Evolutionary conservation across 768 basidiomycete genomes (phyloP).

Genomic region (Phanerochaete sordida): DNA sequence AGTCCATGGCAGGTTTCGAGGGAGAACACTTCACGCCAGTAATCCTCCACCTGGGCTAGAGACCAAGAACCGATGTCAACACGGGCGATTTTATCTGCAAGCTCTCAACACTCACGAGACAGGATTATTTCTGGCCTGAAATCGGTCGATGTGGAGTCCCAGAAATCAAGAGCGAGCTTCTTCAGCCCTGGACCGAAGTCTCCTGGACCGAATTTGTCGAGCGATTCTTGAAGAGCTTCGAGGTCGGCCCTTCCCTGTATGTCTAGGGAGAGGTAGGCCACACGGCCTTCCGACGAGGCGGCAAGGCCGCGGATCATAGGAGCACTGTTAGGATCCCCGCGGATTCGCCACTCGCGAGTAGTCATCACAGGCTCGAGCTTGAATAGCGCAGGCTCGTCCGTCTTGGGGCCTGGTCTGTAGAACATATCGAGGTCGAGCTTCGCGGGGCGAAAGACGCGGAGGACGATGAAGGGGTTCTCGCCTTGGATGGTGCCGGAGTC

Average conservation of each 20-base stretch:
- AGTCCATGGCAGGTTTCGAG: not conserved
- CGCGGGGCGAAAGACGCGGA: not conserved
- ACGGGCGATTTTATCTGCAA: too few species aligned
- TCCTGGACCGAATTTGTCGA: not conserved
- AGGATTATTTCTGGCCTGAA: too few species aligned
- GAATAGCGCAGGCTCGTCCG: too few species aligned
- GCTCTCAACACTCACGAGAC: too few species aligned
- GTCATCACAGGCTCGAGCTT: not conserved
- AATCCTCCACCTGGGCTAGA: not conserved
- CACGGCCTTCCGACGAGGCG: not conserved
- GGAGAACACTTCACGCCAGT: not conserved
- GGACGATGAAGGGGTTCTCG: not conserved
- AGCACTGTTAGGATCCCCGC: not conserved
- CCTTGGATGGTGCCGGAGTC: not conserved
- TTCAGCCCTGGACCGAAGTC: not conserved
- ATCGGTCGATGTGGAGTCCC: not conserved
- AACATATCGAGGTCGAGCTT: not conserved
- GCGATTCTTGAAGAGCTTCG: not conserved
- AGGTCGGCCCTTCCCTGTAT: not conserved
- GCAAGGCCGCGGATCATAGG: not conserved
- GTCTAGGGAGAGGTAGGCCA: not conserved
- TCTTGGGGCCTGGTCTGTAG: not conserved
- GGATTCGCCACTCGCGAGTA: not conserved
- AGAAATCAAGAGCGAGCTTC: not conserved
- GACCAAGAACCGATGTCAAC: not conserved